A percentile compares a stretch with the other conserved stretches of the same genome.
Evolutionary conservation across 2,329 filamentous ascomycete species (phyloP).

Genomic region (Septoria linicola): DNA sequence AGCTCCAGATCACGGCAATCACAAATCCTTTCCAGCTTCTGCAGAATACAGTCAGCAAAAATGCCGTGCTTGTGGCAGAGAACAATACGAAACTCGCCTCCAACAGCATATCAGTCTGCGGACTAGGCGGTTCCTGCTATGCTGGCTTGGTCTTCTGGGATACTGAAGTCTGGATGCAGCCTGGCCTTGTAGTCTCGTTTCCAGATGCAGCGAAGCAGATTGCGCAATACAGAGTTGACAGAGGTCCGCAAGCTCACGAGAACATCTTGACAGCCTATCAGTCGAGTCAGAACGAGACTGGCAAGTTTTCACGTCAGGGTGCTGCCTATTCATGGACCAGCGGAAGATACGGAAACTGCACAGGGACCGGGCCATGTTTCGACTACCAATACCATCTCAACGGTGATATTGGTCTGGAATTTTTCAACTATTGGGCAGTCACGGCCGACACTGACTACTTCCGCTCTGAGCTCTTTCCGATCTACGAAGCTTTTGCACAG

Average conservation of each 20-base stretch:
- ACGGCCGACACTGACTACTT: conserved; percentile 61
- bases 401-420: conserved; percentile 64
- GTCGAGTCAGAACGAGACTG: conserved; percentile 60
- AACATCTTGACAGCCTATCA: conserved; percentile 58
- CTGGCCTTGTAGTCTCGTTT: conserved; percentile 63
- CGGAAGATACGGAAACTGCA: conserved; percentile 67
- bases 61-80: conserved; percentile 52
- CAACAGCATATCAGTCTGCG: conserved; percentile 67
- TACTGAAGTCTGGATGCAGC: conserved; percentile 67
- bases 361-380: conserved; percentile 59
- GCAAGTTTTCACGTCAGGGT: conserved; percentile 56
- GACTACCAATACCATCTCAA: conserved; percentile 73
- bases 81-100: conserved; percentile 56
- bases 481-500: conserved; percentile 63
- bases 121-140: conserved; percentile 66
- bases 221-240: conserved; percentile 61
- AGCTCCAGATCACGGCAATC: conserved; percentile 56
- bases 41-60: conserved; percentile 55
- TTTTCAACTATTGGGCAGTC: conserved; percentile 61
- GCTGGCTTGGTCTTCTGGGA: conserved; percentile 67
- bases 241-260: conserved; percentile 58
- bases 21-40: conserved; percentile 59
- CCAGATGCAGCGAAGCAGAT: conserved; percentile 63
- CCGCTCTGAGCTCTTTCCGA: conserved; percentile 56
- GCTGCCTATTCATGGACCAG: conserved; percentile 69